These are phyloP conservation scores for Parafenestella ontariensis DNA, from an alignment of 2,329 filamentous ascomycete species.

Conservation along the genomic window DNA sequence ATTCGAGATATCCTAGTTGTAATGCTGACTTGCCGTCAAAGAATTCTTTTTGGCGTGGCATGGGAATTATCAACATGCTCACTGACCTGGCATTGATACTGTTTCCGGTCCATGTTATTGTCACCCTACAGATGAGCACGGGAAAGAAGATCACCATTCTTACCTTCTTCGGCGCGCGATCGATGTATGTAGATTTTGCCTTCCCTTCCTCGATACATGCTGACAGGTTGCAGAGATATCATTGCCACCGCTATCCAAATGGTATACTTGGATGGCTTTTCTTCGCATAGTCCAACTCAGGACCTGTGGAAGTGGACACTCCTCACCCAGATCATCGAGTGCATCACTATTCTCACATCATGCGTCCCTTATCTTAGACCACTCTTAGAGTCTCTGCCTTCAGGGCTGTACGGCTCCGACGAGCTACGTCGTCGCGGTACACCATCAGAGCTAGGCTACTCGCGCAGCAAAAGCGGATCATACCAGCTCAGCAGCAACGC, in stretches of 20 bases:
- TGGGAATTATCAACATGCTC: slow-evolving; percentile 41
- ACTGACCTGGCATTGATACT: slow-evolving; percentile 43
- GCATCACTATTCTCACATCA: slow-evolving; percentile 45
- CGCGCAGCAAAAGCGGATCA: slow-evolving; percentile 34
- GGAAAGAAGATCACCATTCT: slow-evolving; percentile 45
- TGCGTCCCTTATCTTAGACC: slow-evolving; percentile 47
- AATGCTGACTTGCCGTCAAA: slow-evolving; percentile 13
- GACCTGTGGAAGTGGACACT: slow-evolving; percentile 47
- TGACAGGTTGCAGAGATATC: slow-evolving; percentile 35
- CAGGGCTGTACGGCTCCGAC: slow-evolving; percentile 43
- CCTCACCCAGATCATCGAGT: slow-evolving; percentile 42
- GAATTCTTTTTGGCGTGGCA: slow-evolving; percentile 41
- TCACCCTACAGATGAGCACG: slow-evolving; percentile 45
- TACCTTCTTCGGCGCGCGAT: slow-evolving; percentile 42
- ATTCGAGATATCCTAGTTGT: not conserved
- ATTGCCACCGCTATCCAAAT: slow-evolving; percentile 43
- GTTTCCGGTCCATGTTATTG: slow-evolving; percentile 44
- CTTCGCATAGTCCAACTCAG: slow-evolving; percentile 34
- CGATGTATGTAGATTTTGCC: slow-evolving; percentile 26
- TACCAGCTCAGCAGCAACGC: slow-evolving; percentile 38
- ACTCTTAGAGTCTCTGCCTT: slow-evolving; percentile 42
- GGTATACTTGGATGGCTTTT: slow-evolving; percentile 36
- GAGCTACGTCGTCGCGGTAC: slow-evolving; percentile 42
- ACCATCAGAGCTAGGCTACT: slow-evolving; percentile 37
- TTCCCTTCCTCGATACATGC: not conserved